phyloP scores from a whole-genome alignment of 495 filamentous ascomycete genomes.

The Sabuloglossum arenarium region DNA sequence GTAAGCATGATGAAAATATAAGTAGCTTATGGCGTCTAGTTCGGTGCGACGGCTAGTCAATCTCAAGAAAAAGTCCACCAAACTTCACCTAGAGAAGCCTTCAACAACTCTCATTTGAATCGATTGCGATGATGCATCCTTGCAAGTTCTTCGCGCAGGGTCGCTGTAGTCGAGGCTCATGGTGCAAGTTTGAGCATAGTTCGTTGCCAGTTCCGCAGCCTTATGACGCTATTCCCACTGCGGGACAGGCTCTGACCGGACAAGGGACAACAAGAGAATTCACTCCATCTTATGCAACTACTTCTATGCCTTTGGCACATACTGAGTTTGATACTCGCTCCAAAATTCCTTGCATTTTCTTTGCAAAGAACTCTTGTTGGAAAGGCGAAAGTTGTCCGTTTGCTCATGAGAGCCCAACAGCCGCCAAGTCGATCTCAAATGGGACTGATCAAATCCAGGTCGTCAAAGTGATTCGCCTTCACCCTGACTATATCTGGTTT shows the following conservation, averaged over 20 bases:
- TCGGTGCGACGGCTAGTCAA: no score
- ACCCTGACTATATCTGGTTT: no score
- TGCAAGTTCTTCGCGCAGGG: conserved; percentile 5
- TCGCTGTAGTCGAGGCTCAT: background rate
- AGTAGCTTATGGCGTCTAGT: no score
- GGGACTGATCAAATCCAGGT: background rate
- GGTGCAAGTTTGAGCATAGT: conserved; percentile 2
- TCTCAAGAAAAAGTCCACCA: no score
- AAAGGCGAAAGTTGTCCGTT: conserved; percentile 2
- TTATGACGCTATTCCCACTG: background rate
- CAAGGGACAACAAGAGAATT: no score
- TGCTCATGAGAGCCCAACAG: background rate
- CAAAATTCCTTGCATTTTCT: conserved; percentile 1
- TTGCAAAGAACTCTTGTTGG: background rate
- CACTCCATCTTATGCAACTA: no score
- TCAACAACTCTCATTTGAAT: no score
- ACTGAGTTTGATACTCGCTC: background rate
- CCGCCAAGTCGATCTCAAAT: background rate
- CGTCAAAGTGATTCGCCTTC: background rate
- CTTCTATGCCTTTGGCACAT: background rate
- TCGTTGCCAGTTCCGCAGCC: background rate
- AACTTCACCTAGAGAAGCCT: no score
- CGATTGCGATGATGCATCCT: background rate
- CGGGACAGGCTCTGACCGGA: background rate
- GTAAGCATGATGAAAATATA: no score